phyloP scores from a whole-genome alignment of 2,329 filamentous ascomycete genomes.

The Elsinoe ampelina region DNA sequence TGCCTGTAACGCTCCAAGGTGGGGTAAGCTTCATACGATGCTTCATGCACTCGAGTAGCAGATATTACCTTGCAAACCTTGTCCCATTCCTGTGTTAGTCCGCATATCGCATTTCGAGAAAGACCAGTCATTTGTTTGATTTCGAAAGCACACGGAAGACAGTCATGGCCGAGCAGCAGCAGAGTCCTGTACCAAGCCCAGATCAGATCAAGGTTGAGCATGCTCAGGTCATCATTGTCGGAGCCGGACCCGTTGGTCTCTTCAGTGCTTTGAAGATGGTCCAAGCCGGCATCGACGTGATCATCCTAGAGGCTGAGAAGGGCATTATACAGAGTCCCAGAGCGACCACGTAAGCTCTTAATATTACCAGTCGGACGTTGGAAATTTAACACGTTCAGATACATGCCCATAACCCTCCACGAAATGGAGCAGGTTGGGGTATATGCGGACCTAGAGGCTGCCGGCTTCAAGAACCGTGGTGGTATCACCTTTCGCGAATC shows the following conservation, averaged over 20 bases:
- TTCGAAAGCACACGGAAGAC: too few species aligned
- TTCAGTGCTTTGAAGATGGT: neutral
- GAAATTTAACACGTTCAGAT: neutral
- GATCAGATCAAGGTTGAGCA: neutral
- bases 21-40: too few species aligned
- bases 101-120: too few species aligned
- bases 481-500: slow-evolving; percentile 1
- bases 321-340: neutral
- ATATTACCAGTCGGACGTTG: neutral
- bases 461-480: neutral
- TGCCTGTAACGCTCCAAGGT: too few species aligned
- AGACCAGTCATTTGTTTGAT: too few species aligned
- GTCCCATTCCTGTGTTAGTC: too few species aligned
- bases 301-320: neutral
- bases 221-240: neutral
- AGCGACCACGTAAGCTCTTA: neutral
- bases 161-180: neutral
- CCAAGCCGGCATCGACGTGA: neutral
- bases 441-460: neutral
- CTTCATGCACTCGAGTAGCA: too few species aligned
- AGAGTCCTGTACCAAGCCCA: neutral
- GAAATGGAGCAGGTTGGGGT: neutral
- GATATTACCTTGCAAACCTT: too few species aligned
- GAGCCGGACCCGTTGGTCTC: neutral
- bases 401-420: neutral